These are phyloP conservation scores for Astrocystis sublimbata DNA, from an alignment of 495 filamentous ascomycete species.

Conservation along the genomic window DNA sequence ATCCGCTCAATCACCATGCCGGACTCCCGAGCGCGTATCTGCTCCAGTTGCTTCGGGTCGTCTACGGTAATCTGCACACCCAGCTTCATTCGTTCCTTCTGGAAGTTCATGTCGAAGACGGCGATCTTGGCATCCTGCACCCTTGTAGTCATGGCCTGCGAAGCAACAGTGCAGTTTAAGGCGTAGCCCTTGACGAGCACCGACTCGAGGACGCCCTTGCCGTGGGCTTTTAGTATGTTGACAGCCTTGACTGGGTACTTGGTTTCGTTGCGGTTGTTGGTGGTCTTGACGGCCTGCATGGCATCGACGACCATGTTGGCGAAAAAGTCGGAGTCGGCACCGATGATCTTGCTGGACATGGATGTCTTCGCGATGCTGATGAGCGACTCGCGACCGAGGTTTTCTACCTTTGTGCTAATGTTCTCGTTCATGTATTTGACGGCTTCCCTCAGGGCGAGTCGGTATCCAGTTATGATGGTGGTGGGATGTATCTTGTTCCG, in stretches of 20 bases:
- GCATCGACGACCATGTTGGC: slow-evolving; percentile 95
- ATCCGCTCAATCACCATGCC: slow-evolving; percentile 93
- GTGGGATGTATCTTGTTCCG: slow-evolving; percentile 99
- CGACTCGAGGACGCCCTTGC: slow-evolving; percentile 87
- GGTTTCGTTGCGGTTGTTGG: slow-evolving; percentile 81
- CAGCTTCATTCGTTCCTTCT: slow-evolving; percentile 98
- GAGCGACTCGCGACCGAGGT: slow-evolving; percentile 82
- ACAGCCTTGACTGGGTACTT: slow-evolving; percentile 99
- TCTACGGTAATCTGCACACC: slow-evolving; percentile 98
- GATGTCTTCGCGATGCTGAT: slow-evolving; percentile 97
- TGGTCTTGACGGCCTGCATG: slow-evolving; percentile 91
- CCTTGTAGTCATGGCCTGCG: slow-evolving; percentile 95
- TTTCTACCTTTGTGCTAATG: slow-evolving; percentile 90
- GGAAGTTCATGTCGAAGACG: slow-evolving; percentile 94
- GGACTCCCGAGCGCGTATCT: slow-evolving; percentile 88
- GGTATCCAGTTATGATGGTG: slow-evolving; percentile 98
- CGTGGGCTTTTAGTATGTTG: slow-evolving; percentile 97
- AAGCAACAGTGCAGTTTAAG: slow-evolving; percentile 97
- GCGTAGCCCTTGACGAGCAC: slow-evolving; percentile 94
- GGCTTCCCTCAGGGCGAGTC: slow-evolving; percentile 91
- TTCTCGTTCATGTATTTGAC: slow-evolving; percentile 99
- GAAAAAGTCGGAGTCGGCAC: slow-evolving; percentile 94
- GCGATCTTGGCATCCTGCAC: slow-evolving; percentile 95
- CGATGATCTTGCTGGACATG: slow-evolving; percentile 99
- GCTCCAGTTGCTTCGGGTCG: slow-evolving; percentile 94